These are phyloP conservation scores for Barnettozyma hawaiiensis DNA, from an alignment of 1,139 yeast species.

Conservation along the genomic window DNA sequence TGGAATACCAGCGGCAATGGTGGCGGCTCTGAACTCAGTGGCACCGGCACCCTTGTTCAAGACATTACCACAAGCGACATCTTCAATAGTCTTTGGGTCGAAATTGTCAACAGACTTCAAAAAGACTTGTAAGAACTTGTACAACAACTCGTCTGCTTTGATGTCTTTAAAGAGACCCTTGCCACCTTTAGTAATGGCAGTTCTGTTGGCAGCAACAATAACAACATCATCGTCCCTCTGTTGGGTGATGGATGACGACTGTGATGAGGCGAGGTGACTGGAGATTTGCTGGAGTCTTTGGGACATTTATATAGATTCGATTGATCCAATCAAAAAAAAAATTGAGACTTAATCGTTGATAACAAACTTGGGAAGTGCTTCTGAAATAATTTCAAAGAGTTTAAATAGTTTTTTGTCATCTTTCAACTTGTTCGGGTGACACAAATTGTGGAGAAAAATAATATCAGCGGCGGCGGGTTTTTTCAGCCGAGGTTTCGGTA, in stretches of 20 bases:
- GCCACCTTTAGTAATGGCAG: constrained; percentile 84
- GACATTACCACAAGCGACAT: constrained; percentile 84
- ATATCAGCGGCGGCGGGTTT: too few species aligned
- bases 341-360: too few species aligned
- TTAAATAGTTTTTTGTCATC: constrained; percentile 3
- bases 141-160: constrained; percentile 66
- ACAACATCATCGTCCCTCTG: constrained; percentile 85
- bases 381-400: not conserved
- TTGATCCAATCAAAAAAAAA: too few species aligned
- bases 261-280: constrained; percentile 44
- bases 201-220: constrained; percentile 81
- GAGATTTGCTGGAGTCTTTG: constrained; percentile 56
- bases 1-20: constrained; percentile 69
- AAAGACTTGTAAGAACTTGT: constrained; percentile 57
- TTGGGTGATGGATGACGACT: constrained; percentile 13
- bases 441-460: constrained; percentile 4
- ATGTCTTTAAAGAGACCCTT: constrained; percentile 76
- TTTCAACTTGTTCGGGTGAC: not conserved
- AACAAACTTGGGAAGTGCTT: too few species aligned
- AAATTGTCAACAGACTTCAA: constrained; percentile 46
- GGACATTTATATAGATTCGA: constrained; percentile 3
- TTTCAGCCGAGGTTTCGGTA: constrained; percentile 4
- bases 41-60: constrained; percentile 90
- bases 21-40: constrained; percentile 85
- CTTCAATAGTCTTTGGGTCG: constrained; percentile 64